Evolutionary conservation across 2,329 filamentous ascomycete genomes (phyloP).

Genomic region (Ophioceras dolichostomum): DNA sequence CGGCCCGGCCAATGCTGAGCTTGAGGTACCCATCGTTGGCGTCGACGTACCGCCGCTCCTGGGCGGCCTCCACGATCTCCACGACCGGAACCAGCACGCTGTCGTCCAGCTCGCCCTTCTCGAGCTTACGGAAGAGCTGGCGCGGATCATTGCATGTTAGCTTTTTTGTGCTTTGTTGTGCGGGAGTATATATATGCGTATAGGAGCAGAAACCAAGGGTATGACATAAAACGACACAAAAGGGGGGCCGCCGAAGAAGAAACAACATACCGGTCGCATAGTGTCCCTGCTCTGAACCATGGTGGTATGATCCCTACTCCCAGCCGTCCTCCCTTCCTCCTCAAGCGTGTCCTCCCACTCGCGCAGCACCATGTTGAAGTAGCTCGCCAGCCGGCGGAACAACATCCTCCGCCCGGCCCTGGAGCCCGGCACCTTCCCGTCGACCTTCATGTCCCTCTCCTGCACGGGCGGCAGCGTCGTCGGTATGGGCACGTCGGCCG

Average conservation of each 20-base stretch:
- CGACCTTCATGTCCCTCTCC: slow-evolving; percentile 82
- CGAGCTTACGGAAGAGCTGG: slow-evolving; percentile 75
- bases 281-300: slow-evolving; percentile 84
- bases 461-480: slow-evolving; percentile 70
- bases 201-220: neutral
- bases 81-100: slow-evolving; percentile 70
- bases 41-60: slow-evolving; percentile 85
- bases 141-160: neutral
- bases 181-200: neutral
- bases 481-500: slow-evolving; percentile 67
- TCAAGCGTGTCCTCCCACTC: slow-evolving; percentile 79
- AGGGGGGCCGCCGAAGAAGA: neutral
- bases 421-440: slow-evolving; percentile 47
- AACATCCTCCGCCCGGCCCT: slow-evolving; percentile 56
- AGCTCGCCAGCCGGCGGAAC: slow-evolving; percentile 80
- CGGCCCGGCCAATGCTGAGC: slow-evolving; percentile 89
- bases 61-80: slow-evolving; percentile 84
- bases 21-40: slow-evolving; percentile 92
- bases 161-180: neutral
- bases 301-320: slow-evolving; percentile 68
- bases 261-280: slow-evolving; percentile 53
- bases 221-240: slow-evolving; percentile 4
- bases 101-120: slow-evolving; percentile 67
- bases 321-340: slow-evolving; percentile 53
- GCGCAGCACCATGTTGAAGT: slow-evolving; percentile 89